A percentile compares a stretch with the other conserved stretches of the same genome.
Evolutionary conservation across 164 flowering plant genomes (phyloP).

Genomic region (Platanus orientalis): DNA sequence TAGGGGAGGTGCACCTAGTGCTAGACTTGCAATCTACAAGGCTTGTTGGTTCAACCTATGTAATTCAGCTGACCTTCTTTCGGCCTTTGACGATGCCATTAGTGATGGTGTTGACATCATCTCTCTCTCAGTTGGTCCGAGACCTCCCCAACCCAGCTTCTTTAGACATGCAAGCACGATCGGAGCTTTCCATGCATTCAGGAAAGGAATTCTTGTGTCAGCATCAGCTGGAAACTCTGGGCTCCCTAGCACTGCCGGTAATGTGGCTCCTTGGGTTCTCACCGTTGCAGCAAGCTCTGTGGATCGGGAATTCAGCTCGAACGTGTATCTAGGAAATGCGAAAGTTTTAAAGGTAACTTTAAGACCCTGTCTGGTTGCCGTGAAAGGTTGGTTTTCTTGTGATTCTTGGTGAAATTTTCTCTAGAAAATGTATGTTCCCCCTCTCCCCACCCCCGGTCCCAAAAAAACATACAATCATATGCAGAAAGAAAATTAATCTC

Average conservation of each 20-base stretch:
- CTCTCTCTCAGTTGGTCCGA: slow-evolving; percentile 46
- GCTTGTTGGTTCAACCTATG: slow-evolving; percentile 38
- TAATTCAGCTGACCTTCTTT: slow-evolving; percentile 36
- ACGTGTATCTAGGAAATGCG: slow-evolving; percentile 29
- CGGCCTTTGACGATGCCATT: slow-evolving; percentile 51
- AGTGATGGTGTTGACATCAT: slow-evolving; percentile 52
- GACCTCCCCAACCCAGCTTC: slow-evolving; percentile 25
- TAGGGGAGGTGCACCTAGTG: slow-evolving; percentile 52
- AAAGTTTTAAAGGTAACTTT: slow-evolving; percentile 24
- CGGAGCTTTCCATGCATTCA: too few relatives aligned
- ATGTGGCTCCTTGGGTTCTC: slow-evolving; percentile 48
- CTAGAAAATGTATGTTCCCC: too few relatives aligned
- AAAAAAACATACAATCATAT: too few relatives aligned
- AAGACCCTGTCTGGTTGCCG: too few relatives aligned
- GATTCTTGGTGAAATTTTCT: too few relatives aligned
- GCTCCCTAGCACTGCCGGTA: slow-evolving; percentile 21
- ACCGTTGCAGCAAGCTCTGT: slow-evolving; percentile 42
- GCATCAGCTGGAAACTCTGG: slow-evolving; percentile 44
- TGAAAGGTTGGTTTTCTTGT: too few relatives aligned
- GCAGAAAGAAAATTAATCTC: too few relatives aligned
- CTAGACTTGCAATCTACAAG: slow-evolving; percentile 58
- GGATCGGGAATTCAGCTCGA: slow-evolving; percentile 29
- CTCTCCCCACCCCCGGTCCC: too few relatives aligned
- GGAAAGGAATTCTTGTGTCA: too few relatives aligned
- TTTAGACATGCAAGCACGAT: slow-evolving; percentile 31